phyloP scores from a whole-genome alignment of 129 eudicot genomes.

The Rutidosis leptorrhynchoides region DNA sequence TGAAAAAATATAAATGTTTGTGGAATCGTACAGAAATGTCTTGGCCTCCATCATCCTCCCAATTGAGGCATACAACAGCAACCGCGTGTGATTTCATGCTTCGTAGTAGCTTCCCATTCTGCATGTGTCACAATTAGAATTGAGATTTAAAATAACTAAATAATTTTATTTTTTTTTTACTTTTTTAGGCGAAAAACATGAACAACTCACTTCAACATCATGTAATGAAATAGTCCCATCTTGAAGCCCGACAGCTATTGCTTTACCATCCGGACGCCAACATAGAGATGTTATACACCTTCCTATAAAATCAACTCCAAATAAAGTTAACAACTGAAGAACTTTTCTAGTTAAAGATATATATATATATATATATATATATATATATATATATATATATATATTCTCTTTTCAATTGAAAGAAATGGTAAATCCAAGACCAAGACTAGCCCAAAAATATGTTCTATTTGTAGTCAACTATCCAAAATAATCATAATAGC shows the following conservation, averaged over 20 bases:
- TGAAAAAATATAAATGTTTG: neutral
- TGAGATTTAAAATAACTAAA: neutral
- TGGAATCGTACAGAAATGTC: slow-evolving; percentile 38
- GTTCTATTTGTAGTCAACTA: neutral
- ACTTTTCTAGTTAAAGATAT: slow-evolving; percentile 6
- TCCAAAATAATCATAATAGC: neutral
- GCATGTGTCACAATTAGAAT: no score
- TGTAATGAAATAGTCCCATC: slow-evolving; percentile 91
- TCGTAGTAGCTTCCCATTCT: slow-evolving; percentile 88
- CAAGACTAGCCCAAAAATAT: neutral
- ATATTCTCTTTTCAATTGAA: neutral
- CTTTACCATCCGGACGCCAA: slow-evolving; percentile 99
- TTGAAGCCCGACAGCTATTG: slow-evolving; percentile 88
- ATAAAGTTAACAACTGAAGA: neutral
- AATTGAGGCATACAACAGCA: slow-evolving; percentile 82
- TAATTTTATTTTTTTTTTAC: no score
- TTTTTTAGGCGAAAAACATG: no score
- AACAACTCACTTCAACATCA: slow-evolving; percentile 93
- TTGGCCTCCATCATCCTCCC: slow-evolving; percentile 72
- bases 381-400: no score
- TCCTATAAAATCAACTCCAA: slow-evolving; percentile 36
- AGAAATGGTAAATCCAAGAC: neutral
- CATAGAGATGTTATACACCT: slow-evolving; percentile 79
- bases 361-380: no score
- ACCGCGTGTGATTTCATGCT: slow-evolving; percentile 67